Percentiles rank a stretch among this genome's conserved stretches.
These are phyloP conservation scores for Casuarina cunninghamiana DNA, from an alignment of 306 rosid genomes.

Conservation along the genomic window DNA sequence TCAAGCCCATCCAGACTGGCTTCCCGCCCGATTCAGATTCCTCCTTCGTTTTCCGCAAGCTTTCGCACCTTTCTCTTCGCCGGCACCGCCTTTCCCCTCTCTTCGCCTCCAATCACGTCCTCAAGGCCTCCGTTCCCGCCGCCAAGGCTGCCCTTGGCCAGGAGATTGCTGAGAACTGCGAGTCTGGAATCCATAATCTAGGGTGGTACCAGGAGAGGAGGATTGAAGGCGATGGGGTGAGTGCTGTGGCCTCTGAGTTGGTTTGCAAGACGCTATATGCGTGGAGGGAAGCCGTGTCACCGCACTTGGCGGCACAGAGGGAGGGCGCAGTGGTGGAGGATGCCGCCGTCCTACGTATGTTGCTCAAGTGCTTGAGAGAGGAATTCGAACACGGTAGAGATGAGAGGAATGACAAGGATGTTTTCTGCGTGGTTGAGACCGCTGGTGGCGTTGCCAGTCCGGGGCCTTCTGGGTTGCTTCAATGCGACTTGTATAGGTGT, in stretches of 20 bases:
- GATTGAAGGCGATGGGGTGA: slow-evolving; percentile 25
- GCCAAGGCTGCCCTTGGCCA: slow-evolving; percentile 2
- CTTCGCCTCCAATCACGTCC: slow-evolving; percentile 54
- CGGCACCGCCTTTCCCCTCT: slow-evolving; percentile 37
- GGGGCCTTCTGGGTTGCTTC: slow-evolving; percentile 91
- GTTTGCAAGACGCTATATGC: slow-evolving; percentile 83
- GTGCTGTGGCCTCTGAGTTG: slow-evolving; percentile 41
- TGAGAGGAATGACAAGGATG: slow-evolving; percentile 37
- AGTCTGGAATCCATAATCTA: slow-evolving; percentile 22
- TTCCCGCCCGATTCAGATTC: slow-evolving; percentile 89
- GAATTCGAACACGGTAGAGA: slow-evolving; percentile 34
- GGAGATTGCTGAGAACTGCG: neutral
- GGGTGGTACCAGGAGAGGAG: slow-evolving; percentile 31
- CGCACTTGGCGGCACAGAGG: slow-evolving; percentile 84
- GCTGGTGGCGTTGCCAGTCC: slow-evolving; percentile 97
- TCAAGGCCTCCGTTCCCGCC: slow-evolving; percentile 48
- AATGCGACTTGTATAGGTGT: slow-evolving; percentile 88
- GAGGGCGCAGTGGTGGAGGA: slow-evolving; percentile 61
- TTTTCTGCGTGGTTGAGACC: slow-evolving; percentile 75
- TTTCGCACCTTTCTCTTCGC: slow-evolving; percentile 45
- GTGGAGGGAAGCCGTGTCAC: slow-evolving; percentile 84
- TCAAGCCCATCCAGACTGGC: slow-evolving; percentile 92
- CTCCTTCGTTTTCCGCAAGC: slow-evolving; percentile 59
- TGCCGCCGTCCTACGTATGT: slow-evolving; percentile 39
- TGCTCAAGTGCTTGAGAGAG: slow-evolving; percentile 50